These are phyloP conservation scores for Solanum sejunctum DNA, from an alignment of 257 asterid genomes.

Conservation along the genomic window DNA sequence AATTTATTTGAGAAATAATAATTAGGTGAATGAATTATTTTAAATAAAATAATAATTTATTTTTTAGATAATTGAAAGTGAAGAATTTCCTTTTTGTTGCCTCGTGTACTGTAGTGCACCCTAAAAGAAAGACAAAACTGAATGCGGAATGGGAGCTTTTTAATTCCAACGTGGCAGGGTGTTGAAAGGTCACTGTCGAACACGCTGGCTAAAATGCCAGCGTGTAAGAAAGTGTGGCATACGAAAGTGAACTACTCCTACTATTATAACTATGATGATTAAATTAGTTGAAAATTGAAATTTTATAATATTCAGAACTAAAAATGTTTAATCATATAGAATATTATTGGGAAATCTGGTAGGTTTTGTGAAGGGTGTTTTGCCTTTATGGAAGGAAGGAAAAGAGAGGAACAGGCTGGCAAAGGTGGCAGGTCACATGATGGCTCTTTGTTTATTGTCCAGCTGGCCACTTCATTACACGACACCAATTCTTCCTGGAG, in stretches of 20 bases:
- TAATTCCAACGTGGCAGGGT: constrained; percentile 18
- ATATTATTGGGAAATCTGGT: background rate
- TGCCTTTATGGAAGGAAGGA: background rate
- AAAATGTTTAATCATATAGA: background rate
- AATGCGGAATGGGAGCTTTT: background rate
- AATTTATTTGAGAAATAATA: too few species aligned
- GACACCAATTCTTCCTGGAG: background rate
- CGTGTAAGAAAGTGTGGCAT: constrained; percentile 20
- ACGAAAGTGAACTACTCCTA: background rate
- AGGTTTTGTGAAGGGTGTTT: background rate
- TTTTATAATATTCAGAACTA: background rate
- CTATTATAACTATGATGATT: too few species aligned
- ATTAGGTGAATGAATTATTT: too few species aligned
- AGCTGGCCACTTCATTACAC: background rate
- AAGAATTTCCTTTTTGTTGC: too few species aligned
- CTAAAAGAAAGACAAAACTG: background rate
- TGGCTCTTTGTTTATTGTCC: background rate
- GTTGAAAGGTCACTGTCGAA: constrained; percentile 31
- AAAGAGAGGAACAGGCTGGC: background rate
- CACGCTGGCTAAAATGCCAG: constrained; percentile 39
- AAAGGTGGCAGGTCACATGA: background rate
- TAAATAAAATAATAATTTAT: too few species aligned
- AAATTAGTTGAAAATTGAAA: background rate
- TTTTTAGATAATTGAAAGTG: too few species aligned
- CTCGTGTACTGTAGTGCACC: background rate